Evolutionary conservation across 805 yeast species (phyloP), one percentile per base, ranked within the genome.

Genomic region (Scheffersomyces stipitis): DNA sequence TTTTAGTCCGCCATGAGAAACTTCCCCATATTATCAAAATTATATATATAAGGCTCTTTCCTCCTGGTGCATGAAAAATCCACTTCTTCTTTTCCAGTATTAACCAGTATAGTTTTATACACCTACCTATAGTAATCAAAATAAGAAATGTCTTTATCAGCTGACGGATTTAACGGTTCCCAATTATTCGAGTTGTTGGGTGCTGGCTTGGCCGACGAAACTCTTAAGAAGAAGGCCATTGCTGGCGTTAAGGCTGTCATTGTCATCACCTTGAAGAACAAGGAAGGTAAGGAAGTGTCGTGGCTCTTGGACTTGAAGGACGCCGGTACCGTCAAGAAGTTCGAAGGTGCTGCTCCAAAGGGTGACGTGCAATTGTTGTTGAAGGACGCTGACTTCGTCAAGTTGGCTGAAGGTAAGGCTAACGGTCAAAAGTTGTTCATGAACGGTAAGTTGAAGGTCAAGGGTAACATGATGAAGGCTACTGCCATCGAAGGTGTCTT

Each of bases 391-490:
- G 85, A 84, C 60, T 80, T 87, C 51, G 81, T 74, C 49, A 79
- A 75, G 58, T 75, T 87, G 49, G 84, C 84, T 36, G 66, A 71
- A 43, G 95, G 95, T 44, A 84, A 86, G 72, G 80, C 88, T 46
- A 83, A 82, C 61, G 87, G 95, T 31, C 95, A 87, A 65, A 82
- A 80, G 67, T 75, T 87, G 54, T 87, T 86, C 63, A 78, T 87
- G 84, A 68, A 76, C 51, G 96, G 96, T 28, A 83, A 83, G 64
- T 76, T 87, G 62, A 86, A 86, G 74, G 81, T 87, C 46, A 85
- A 82, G 72, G 96, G 96, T 48, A 86, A 88, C 69, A 83, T 87
- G 68, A 84, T 84, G 90, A 87, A 87, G 73, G 95, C 95, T 37
- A 78, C 90, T 30, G 77, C 78, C 41, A 77, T 85, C 42, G 91